These are phyloP conservation scores for Lasiosphaeris hirsuta DNA, from an alignment of 495 filamentous ascomycete genomes.

Conservation along the genomic window DNA sequence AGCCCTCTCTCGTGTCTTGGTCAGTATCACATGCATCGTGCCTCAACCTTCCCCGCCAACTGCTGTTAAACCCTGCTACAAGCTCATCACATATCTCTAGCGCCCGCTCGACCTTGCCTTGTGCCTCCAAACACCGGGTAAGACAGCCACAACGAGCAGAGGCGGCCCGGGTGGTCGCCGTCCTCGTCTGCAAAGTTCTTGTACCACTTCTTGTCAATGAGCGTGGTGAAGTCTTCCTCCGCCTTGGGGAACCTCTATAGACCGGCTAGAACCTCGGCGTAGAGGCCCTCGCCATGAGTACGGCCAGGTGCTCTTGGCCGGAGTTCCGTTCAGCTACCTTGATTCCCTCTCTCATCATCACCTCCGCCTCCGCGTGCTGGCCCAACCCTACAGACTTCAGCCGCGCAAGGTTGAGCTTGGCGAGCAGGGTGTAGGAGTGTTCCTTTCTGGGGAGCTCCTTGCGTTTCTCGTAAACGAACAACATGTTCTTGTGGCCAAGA, in stretches of 20 bases:
- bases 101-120: conserved; percentile 1
- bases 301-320: not conserved
- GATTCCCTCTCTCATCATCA: not conserved
- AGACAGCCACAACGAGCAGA: conserved; percentile 1
- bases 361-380: not conserved
- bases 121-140: conserved; percentile 1
- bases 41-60: not conserved
- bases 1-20: not conserved
- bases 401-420: conserved; percentile 28
- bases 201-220: conserved; percentile 7
- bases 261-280: not conserved
- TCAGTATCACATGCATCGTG: not conserved
- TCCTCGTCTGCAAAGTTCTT: not conserved
- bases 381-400: conserved; percentile 10
- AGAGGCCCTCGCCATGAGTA: conserved; percentile 1
- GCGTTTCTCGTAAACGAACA: conserved; percentile 27
- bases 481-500: conserved; percentile 17
- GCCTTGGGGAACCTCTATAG: not conserved
- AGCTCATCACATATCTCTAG: conserved; percentile 3
- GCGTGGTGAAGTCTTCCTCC: not conserved
- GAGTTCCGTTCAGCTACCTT: conserved; percentile 4
- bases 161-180: conserved; percentile 4
- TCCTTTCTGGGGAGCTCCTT: conserved; percentile 36
- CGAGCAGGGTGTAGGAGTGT: conserved; percentile 33
- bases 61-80: not conserved